Evolutionary conservation across 2,329 filamentous ascomycete genomes (phyloP), one percentile per base, ranked within the genome.

Genomic region (Cladosporium austrohemisphaericum): DNA sequence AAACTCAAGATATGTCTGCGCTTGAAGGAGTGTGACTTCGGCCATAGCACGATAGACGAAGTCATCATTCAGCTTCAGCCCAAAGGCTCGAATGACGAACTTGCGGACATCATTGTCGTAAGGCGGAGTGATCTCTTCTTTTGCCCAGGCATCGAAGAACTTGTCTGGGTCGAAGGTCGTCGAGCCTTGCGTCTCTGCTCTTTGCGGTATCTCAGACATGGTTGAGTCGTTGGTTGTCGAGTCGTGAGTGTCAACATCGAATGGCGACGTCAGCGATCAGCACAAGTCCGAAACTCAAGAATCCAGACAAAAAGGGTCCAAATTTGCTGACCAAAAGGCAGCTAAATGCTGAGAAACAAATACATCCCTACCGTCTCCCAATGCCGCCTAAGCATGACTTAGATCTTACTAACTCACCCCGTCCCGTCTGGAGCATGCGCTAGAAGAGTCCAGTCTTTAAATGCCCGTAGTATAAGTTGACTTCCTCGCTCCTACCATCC

Each of bases 1-100:
- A 31, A 68, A 69, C 9, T 70, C 65, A 40, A 79, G 67, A 16
- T 76, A 75, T 44, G 64, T 65, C 58, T 79, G 75, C 1, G 72
- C 75, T 51, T 75, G 70, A 3, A 68, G 60, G 1, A 80, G 66
- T 1, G 74, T 77, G 13, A 78, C 76, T 50, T 71, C 70, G 5
- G 74, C 73, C 10, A 70, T 69, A 11, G 77, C 76, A 51, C 71
- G 70, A 55, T 80, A 80, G 18, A 70, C 67, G 55, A 78, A 79
- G 45, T 64, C 65, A 57, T 78, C 76, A 25, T 65, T 60, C 1
- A 58, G 51, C 4, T 68, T 65, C 3, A 80, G 70, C 9, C 66
- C 65, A 60, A 80, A 80, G 3, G 74, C 67, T 35, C 68, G 62
- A 48, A 69, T 63, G 53, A 79, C 71, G 54, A 73, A 73, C 29